Percentiles rank a stretch among this genome's conserved stretches.
These are phyloP conservation scores for Leptographium flavum DNA, from an alignment of 2,329 filamentous ascomycete genomes.

Conservation along the genomic window DNA sequence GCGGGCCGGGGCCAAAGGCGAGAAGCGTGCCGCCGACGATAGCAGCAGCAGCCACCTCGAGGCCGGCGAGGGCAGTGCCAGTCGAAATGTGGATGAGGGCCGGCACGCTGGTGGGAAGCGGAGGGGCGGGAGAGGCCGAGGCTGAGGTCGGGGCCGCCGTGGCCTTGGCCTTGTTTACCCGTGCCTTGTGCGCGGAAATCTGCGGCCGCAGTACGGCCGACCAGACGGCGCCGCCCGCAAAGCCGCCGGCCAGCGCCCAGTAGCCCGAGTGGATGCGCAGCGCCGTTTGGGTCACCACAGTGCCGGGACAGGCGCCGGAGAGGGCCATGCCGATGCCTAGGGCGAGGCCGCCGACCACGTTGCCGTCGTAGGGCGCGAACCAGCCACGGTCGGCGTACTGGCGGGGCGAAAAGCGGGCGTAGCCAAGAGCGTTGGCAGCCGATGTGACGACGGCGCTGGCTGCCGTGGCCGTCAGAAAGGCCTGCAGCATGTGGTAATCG, in stretches of 20 bases:
- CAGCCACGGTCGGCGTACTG: constrained; percentile 36
- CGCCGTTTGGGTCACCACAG: constrained; percentile 45
- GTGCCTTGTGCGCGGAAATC: not conserved
- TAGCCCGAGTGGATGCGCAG: constrained; percentile 35
- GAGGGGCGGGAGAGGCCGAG: not conserved
- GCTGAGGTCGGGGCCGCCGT: not conserved
- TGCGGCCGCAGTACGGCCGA: constrained; percentile 26
- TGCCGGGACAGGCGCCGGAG: constrained; percentile 51
- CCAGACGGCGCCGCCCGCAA: constrained; percentile 41
- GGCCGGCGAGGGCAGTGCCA: constrained; percentile 21
- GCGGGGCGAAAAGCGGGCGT: constrained; percentile 30
- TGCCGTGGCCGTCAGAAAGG: constrained; percentile 48
- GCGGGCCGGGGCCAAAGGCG: constrained; percentile 16
- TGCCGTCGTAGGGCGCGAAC: constrained; percentile 45
- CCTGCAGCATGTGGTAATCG: constrained; percentile 52
- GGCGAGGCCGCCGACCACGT: constrained; percentile 46
- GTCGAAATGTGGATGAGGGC: constrained; percentile 26
- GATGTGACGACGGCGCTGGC: constrained; percentile 38
- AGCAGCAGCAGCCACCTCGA: constrained; percentile 28
- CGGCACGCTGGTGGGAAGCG: constrained; percentile 19
- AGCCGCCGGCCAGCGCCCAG: constrained; percentile 37
- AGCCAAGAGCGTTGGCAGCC: constrained; percentile 26
- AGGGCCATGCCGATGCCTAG: constrained; percentile 54
- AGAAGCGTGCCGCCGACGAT: constrained; percentile 23
- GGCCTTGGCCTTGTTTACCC: not conserved